Base-by-base conservation (phyloP, 2,329 filamentous ascomycete species). In the Zopfia rhizophila region DNA sequence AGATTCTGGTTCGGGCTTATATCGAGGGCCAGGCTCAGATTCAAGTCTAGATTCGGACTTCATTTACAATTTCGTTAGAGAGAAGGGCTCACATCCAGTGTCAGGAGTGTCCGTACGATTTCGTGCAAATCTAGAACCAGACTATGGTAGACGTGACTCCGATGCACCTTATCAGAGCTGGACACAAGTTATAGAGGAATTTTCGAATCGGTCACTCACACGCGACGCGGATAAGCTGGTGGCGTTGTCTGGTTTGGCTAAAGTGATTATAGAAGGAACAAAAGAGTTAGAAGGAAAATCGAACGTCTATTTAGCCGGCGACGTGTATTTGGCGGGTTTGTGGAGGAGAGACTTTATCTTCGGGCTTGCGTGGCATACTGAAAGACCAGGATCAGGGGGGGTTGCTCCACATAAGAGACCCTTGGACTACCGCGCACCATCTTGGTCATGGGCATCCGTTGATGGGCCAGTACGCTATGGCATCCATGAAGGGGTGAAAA, bases 201-300 rank as follows among this genome's bases (percentile, higher is more conserved):
- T 29, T 25, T 10, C 23, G 5, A 18, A 18, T 21, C 23, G 37
- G n/a, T 4, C 6, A 5, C 30, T 42, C 7, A 33, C 39, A 8
- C 17, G 27, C 3, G n/a, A 18, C 7, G 27, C 21, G 12, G 39
- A 42, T 18, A 42, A 42, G 30, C 28, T 42, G 29, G 16, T 8
- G 12, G 39, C 39, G 17, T 12, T 42, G 5, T 42, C 39, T 25
- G 39, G 39, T n/a, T 17, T 42, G 12, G 39, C 18, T 3, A 25
- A 40, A 19, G 17, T 27, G 13, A 22, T 40, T 10, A 24, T 24
- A 27, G n/a, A 17, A 14, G 36, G 22, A 14, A n/a, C n/a, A n/a
- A n/a, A n/a, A n/a, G n/a, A n/a, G n/a, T n/a, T n/a, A n/a, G n/a
- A n/a, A n/a, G n/a, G n/a, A n/a, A n/a, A n/a, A n/a, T n/a, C n/a